Conservation (phyloP, 495 filamentous ascomycete species). For the Letharia columbiana region DNA sequence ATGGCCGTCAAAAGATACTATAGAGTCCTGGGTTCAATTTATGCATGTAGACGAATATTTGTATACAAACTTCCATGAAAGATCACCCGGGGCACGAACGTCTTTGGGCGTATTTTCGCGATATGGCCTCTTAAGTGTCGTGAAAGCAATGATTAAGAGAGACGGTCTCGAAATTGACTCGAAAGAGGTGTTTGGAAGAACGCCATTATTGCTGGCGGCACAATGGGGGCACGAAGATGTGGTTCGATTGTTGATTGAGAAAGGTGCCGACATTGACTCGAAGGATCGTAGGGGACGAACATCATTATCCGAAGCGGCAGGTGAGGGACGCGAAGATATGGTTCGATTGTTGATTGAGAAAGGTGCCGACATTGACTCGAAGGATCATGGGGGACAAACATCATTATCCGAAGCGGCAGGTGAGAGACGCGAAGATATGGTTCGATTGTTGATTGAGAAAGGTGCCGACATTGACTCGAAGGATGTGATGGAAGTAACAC, state of each 20-base stretch:
- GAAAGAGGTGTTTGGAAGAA: neutral
- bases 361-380: neutral
- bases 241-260: neutral
- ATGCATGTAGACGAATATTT: neutral
- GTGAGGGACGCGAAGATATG: neutral
- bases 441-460: neutral
- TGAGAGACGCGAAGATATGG: neutral
- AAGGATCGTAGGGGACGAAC: neutral
- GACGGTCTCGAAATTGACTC: neutral
- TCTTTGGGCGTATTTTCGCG: neutral
- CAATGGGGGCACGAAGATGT: neutral
- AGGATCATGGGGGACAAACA: neutral
- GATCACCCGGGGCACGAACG: neutral
- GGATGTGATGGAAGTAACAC: no score
- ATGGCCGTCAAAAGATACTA: neutral
- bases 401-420: neutral
- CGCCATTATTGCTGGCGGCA: neutral
- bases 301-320: neutral
- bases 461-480: no score
- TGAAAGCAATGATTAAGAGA: neutral
- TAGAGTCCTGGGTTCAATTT: neutral
- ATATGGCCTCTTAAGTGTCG: slow-evolving; percentile 1
- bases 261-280: neutral
- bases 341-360: neutral
- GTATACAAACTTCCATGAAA: no score